phyloP scores from a whole-genome alignment of 805 yeast genomes.

The Cephaloascus albidus region DNA sequence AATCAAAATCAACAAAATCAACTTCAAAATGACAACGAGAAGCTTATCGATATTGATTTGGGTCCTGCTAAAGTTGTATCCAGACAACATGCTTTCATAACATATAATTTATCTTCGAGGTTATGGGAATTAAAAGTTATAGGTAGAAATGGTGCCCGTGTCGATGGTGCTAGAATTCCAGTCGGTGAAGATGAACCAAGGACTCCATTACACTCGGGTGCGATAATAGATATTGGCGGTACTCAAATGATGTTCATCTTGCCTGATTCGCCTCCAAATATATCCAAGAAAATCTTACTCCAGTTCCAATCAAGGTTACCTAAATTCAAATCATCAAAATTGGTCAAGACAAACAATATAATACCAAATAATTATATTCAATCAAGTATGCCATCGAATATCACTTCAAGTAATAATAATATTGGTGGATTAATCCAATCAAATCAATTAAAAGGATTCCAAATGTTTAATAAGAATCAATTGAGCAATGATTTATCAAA shows the following conservation, averaged over 20 bases:
- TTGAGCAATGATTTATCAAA: conserved; percentile 22
- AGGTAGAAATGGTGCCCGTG: conserved; percentile 91
- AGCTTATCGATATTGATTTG: conserved; percentile 66
- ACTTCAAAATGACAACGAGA: conserved; percentile 3
- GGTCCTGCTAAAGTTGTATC: conserved; percentile 98
- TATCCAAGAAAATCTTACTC: conserved; percentile 39
- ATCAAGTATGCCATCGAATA: neutral
- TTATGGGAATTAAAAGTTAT: conserved; percentile 78
- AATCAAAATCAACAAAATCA: conserved; percentile 6
- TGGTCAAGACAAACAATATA: conserved; percentile 1
- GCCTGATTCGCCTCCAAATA: conserved; percentile 77
- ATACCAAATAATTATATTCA: neutral
- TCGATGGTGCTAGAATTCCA: conserved; percentile 57
- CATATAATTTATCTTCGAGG: conserved; percentile 64
- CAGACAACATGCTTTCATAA: conserved; percentile 79
- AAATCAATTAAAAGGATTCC: conserved; percentile 34
- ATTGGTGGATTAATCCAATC: neutral
- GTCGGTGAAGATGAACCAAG: conserved; percentile 36
- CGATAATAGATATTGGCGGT: conserved; percentile 89
- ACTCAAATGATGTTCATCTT: conserved; percentile 98
- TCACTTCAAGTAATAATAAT: neutral
- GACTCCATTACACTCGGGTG: conserved; percentile 71
- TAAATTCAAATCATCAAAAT: neutral
- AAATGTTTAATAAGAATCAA: conserved; percentile 39
- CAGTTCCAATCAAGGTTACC: conserved; percentile 15